These are phyloP conservation scores for Lodderomyces orthopsilosis DNA, from an alignment of 1,139 yeast species.

Conservation along the genomic window DNA sequence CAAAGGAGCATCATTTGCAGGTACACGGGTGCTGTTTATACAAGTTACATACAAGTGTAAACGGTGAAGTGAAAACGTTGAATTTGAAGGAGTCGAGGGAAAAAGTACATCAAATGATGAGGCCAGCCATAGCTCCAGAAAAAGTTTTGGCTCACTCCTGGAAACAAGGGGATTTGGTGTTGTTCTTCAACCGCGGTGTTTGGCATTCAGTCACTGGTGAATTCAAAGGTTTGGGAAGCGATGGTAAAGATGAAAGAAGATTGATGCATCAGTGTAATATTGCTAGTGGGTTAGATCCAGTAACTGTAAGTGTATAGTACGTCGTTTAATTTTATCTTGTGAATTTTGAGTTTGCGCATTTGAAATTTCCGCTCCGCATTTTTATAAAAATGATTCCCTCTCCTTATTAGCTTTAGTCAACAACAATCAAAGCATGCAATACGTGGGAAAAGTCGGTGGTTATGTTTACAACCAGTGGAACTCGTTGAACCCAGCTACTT, in stretches of 20 bases:
- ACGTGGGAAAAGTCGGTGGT: conserved; percentile 93
- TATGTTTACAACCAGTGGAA: conserved; percentile 97
- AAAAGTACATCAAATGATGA: conserved; percentile 67
- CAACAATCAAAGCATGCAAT: conserved; percentile 61
- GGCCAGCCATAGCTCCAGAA: conserved; percentile 79
- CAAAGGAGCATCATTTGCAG: conserved; percentile 77
- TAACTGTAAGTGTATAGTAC: conserved; percentile 11
- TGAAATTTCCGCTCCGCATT: conserved; percentile 1
- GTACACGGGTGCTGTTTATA: conserved; percentile 84
- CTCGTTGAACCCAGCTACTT: conserved; percentile 91
- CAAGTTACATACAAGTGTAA: conserved; percentile 54
- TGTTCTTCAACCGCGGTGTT: conserved; percentile 83
- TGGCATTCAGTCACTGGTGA: conserved; percentile 92
- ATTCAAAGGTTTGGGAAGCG: conserved; percentile 46
- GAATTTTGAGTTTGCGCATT: neutral
- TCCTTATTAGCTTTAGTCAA: neutral
- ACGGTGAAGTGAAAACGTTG: conserved; percentile 47
- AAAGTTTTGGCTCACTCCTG: conserved; percentile 78
- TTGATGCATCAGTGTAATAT: conserved; percentile 92
- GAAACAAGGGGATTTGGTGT: conserved; percentile 79
- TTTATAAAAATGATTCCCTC: neutral
- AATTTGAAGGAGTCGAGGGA: conserved; percentile 71
- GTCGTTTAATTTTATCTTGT: neutral
- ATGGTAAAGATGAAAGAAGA: conserved; percentile 67
- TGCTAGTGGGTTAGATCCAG: conserved; percentile 76